Conservation (phyloP, 169 alveolate genomes). For the Theileria parva region DNA sequence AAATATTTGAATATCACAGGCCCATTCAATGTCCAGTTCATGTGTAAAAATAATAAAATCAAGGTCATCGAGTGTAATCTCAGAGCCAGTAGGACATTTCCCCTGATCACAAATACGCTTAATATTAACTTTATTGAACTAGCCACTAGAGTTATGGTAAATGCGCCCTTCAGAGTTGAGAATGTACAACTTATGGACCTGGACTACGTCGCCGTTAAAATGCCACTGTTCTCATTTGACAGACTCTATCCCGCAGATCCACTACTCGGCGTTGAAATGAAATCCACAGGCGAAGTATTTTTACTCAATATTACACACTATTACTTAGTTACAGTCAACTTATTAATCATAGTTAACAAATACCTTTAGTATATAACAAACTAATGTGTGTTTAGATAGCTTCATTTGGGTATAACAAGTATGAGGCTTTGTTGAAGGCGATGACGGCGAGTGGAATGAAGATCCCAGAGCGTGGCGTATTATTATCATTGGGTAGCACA, state of each 20-base stretch:
- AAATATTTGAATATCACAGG: constrained; percentile 83
- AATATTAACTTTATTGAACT: constrained; percentile 82
- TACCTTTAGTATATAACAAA: too few species aligned
- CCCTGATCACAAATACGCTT: constrained; percentile 82
- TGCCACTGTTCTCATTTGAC: constrained; percentile 85
- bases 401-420: constrained; percentile 81
- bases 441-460: constrained; percentile 81
- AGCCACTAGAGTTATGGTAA: constrained; percentile 85
- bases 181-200: constrained; percentile 82
- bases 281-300: constrained; percentile 85
- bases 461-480: constrained; percentile 71
- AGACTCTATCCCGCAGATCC: constrained; percentile 85
- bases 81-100: constrained; percentile 87
- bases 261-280: constrained; percentile 89
- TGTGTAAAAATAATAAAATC: constrained; percentile 84
- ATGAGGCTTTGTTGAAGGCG: constrained; percentile 87
- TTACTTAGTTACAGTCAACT: neutral
- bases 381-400: constrained; percentile 26
- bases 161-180: constrained; percentile 71
- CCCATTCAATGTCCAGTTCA: constrained; percentile 87
- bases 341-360: neutral
- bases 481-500: constrained; percentile 68
- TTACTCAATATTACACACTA: neutral
- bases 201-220: constrained; percentile 83
- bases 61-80: constrained; percentile 88